Percentiles rank a stretch among this genome's conserved stretches.
Evolutionary conservation across 164 flowering plant genomes (phyloP).

Genomic region (Vitis amurensis): DNA sequence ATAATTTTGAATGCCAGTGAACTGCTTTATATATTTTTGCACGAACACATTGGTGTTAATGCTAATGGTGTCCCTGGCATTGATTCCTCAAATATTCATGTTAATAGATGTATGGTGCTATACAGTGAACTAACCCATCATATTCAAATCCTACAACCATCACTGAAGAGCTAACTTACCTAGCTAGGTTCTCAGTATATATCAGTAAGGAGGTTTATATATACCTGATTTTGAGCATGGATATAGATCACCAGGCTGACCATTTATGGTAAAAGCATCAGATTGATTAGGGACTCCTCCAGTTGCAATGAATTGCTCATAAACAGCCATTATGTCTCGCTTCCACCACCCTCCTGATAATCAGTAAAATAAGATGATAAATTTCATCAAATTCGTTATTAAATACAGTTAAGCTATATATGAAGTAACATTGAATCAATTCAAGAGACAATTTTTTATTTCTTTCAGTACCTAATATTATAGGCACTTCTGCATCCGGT

Average conservation of each 20-base stretch:
- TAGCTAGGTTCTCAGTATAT: too few species aligned
- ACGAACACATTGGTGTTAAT: too few species aligned
- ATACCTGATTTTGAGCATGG: conserved; percentile 32
- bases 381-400: not conserved
- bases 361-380: not conserved
- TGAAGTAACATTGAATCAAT: not conserved
- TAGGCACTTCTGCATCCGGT: conserved; percentile 32
- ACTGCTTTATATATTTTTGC: too few species aligned
- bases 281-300: conserved; percentile 21
- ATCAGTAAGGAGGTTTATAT: too few species aligned
- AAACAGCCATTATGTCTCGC: conserved; percentile 13
- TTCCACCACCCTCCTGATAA: conserved; percentile 21
- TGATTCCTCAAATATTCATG: too few species aligned
- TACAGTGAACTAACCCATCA: too few species aligned
- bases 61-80: too few species aligned
- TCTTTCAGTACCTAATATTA: conserved; percentile 28
- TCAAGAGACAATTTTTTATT: too few species aligned
- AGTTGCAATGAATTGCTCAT: not conserved
- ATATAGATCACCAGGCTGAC: conserved; percentile 30
- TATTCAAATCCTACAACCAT: too few species aligned
- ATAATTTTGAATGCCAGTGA: too few species aligned
- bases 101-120: too few species aligned
- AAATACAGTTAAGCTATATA: not conserved
- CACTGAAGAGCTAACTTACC: too few species aligned
- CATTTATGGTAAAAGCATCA: conserved; percentile 26